Evolutionary conservation across 179 eudicot genomes (phyloP), one percentile per base, ranked within the genome.

Genomic region (Spergularia azorica): DNA sequence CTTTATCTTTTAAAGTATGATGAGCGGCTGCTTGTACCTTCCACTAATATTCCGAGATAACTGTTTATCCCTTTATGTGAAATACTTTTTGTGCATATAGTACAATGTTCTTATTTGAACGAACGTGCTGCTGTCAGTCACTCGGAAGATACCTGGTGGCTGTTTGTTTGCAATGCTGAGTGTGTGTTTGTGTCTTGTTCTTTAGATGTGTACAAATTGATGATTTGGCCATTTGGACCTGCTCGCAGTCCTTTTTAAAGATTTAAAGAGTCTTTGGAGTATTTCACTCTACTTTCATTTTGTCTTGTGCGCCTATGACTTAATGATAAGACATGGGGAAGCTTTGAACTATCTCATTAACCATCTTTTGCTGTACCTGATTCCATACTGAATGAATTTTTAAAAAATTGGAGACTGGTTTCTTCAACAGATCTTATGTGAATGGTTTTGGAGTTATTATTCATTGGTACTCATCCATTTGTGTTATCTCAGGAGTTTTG

Each of bases 401-500:
- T 56, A 11, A 41, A 18, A 11, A 56, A 66, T 55, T 76, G 18
- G 63, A 32, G 41, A 20, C 41, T 69, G 5, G 52, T 14, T 14
- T 12, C 26, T 21, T 15, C 13, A 38, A 67, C 18, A 7, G 13
- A 12, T 51, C 16, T 69, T 51, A 36, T 14, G 72, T 69, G 60
- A 26, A 26, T 69, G 26, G 6, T 15, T 46, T 9, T 41, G 9
- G 38, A 39, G 58, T 63, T 46, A 13, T 66, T 67, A 6, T 50
- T 63, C 18, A 17, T 54, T 54, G 51, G 3, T 66, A 36, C 61
- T 26, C 57, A 11, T 71, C 1, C 1, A 2, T 68, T 43, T 63
- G 14, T 70, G 65, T 73, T 76, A 58, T 67, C 58, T 74, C 82
- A 88, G 88, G 83, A n/a, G 58, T 65, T 39, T 62, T 56, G 18